These are phyloP conservation scores for Cenococcum geophilum DNA, from an alignment of 495 filamentous ascomycete species.

Conservation along the genomic window DNA sequence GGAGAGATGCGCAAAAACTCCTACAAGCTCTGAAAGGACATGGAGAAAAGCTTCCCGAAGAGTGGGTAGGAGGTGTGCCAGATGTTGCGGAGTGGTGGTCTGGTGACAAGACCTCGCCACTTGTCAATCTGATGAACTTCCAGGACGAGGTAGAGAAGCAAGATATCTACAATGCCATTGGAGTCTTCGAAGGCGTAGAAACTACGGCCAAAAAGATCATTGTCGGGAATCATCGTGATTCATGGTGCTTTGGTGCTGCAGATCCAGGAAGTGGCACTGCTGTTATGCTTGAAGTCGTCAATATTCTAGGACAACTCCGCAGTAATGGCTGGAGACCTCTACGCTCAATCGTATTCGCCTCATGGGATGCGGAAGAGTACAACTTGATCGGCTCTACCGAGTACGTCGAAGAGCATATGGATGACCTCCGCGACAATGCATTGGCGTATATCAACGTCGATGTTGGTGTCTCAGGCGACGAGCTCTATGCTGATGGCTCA, in stretches of 20 bases:
- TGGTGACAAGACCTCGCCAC: conserved; percentile 67
- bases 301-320: conserved; percentile 72
- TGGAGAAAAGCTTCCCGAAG: conserved; percentile 61
- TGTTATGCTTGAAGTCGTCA: conserved; percentile 78
- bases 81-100: conserved; percentile 75
- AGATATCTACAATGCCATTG: conserved; percentile 85
- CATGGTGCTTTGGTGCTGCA: conserved; percentile 83
- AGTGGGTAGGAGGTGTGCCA: conserved; percentile 72
- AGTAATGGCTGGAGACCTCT: conserved; percentile 80
- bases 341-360: conserved; percentile 87
- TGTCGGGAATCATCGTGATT: conserved; percentile 89
- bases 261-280: conserved; percentile 80
- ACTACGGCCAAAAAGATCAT: conserved; percentile 79
- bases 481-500: conserved; percentile 69
- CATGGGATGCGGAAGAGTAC: conserved; percentile 91
- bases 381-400: conserved; percentile 94
- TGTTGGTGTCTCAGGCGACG: conserved; percentile 65
- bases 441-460: conserved; percentile 92
- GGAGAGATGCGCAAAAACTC: conserved; percentile 78
- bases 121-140: conserved; percentile 76
- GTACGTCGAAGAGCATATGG: conserved; percentile 69
- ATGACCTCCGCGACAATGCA: conserved; percentile 52
- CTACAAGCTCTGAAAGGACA: conserved; percentile 70
- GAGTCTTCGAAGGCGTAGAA: conserved; percentile 73
- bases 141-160: conserved; percentile 79